Conservation (phyloP, 306 rosid species). For the Alnus rubra region DNA sequence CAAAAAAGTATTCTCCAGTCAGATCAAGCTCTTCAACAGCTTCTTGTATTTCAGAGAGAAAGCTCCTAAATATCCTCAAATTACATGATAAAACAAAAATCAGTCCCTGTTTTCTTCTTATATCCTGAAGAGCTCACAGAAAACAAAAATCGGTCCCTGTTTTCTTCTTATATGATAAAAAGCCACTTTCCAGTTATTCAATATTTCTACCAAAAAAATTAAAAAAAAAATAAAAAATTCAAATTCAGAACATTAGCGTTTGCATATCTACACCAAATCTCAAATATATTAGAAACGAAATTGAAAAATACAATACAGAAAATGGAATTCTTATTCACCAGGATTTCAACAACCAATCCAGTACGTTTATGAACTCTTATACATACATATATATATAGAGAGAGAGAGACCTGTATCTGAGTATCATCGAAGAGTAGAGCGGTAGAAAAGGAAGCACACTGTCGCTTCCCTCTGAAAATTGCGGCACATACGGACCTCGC, state of each 20-base stretch:
- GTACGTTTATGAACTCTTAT: neutral
- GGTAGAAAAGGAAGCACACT: conserved; percentile 61
- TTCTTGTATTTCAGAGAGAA: neutral
- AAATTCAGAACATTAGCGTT: neutral
- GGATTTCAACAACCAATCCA: neutral
- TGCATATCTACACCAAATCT: neutral
- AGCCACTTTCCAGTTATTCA: no score
- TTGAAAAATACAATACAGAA: neutral
- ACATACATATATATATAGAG: neutral
- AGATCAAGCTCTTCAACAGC: neutral
- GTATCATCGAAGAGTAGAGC: conserved; percentile 87
- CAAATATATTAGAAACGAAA: neutral
- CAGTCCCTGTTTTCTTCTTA: no score
- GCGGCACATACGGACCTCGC: conserved; percentile 41
- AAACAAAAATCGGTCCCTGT: no score
- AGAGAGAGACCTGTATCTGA: conserved; percentile 69
- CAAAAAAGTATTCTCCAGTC: neutral
- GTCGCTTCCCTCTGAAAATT: conserved; percentile 34
- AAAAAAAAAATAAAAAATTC: neutral
- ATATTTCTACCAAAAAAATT: neutral
- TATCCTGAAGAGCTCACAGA: no score
- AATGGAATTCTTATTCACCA: neutral
- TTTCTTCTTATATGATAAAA: no score
- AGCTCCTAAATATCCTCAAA: neutral
- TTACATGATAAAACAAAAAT: neutral